Evolutionary conservation across 2,329 filamentous ascomycete genomes (phyloP), one percentile per base, ranked within the genome.

Genomic region (Xylariaceae sp.): DNA sequence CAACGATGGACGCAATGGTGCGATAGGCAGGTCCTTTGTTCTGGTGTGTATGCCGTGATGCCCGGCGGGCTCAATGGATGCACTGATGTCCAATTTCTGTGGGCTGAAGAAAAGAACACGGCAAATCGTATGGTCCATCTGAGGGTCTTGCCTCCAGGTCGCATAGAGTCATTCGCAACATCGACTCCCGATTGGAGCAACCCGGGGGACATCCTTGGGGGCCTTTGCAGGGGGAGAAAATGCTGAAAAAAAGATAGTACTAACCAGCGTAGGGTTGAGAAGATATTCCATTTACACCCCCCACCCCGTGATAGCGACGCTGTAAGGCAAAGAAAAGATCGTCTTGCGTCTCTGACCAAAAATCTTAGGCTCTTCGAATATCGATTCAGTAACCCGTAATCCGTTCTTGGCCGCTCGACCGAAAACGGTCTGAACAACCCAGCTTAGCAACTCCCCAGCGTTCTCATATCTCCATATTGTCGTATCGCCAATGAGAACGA

Each of bases 31-130:
- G 37, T 23, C 1, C 52, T 45, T 55, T 58, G 23, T 6, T 30
- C 53, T 57, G 48, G 64, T 56, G 62, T 66, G 64, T 62, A 69
- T 69, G 68, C 66, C 68, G 62, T 70, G 66, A 64, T 70, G 68
- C 68, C 68, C 64, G 68, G 66, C 66, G 58, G 58, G 60, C 59
- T 68, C 54, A 30, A 50, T 45, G 50, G 58, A 68, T 70, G 68
- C 68, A 70, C 60, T 70, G 68, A 68, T 70, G 68, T 70, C 68
- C 68, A 70, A 70, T 68, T 42, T 65, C 61, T 67, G 68, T 68
- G 68, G 68, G 68, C 68, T 70, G 8, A 65, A 66, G 64, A 53
- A 35, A 30, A 15, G 30, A 61, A 63, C 56, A 50, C 63, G 60
- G 65, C 30, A 51, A 61, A 53, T 59, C 66, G 69, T 64, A 64